These are phyloP conservation scores for Leishmania mexicana DNA, from an alignment of 208 protist species.

Conservation along the genomic window DNA sequence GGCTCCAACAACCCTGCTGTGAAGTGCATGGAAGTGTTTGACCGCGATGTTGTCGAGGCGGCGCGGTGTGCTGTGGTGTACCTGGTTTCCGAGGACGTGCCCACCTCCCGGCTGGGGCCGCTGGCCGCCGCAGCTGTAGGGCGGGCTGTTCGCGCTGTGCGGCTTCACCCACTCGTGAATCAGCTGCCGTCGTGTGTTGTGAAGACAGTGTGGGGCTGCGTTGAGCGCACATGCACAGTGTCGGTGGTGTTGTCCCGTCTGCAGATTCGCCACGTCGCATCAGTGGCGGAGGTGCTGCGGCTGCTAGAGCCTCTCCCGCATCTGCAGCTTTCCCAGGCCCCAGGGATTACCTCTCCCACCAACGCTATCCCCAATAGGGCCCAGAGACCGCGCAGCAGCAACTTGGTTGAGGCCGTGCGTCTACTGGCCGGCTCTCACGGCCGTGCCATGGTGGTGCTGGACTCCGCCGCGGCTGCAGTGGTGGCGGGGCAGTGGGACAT, in stretches of 20 bases:
- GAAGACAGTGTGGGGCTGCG: constrained; percentile 8
- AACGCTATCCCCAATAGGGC: neutral
- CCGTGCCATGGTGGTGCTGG: constrained; percentile 57
- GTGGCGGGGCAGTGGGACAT: constrained; percentile 13
- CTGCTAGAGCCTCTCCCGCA: constrained; percentile 27
- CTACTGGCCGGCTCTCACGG: constrained; percentile 21
- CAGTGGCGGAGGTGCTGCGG: constrained; percentile 37
- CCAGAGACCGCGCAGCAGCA: neutral
- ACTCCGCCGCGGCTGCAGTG: constrained; percentile 68
- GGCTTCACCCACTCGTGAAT: constrained; percentile 28
- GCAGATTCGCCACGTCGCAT: constrained; percentile 45
- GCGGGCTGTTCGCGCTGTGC: constrained; percentile 15
- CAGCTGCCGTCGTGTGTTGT: constrained; percentile 24
- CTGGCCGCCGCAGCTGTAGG: constrained; percentile 32
- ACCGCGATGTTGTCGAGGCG: neutral
- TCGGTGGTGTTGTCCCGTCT: constrained; percentile 44
- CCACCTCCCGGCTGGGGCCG: constrained; percentile 31
- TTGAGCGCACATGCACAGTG: constrained; percentile 32
- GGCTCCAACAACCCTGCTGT: neutral
- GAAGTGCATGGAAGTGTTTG: constrained; percentile 7
- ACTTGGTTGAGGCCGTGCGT: constrained; percentile 30
- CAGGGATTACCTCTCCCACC: neutral
- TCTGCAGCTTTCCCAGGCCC: neutral
- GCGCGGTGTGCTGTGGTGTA: constrained; percentile 43
- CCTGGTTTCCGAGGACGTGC: constrained; percentile 67